phyloP scores from a whole-genome alignment of 164 flowering plant species.

The Stephania yunnanensis region DNA sequence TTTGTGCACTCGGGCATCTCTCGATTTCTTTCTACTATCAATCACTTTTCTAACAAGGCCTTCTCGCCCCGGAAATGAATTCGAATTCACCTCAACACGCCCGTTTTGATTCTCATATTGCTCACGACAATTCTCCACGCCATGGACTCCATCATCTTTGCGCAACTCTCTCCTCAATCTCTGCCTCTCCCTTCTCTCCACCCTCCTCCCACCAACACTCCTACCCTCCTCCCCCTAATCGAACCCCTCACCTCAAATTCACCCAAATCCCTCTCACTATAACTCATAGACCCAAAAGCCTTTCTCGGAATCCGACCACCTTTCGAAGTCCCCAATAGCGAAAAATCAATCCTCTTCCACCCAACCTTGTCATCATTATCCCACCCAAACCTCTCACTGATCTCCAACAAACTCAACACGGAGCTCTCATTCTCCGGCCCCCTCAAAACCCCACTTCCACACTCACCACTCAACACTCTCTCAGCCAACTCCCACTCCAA shows the following conservation, averaged over 20 bases:
- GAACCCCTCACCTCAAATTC: not conserved
- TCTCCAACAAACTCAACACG: constrained; percentile 46
- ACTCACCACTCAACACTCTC: constrained; percentile 40
- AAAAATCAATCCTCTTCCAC: constrained; percentile 60
- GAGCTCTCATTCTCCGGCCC: constrained; percentile 7
- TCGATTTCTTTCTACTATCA: not conserved
- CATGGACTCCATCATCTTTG: not conserved
- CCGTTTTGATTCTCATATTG: constrained; percentile 5
- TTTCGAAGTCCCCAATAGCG: constrained; percentile 65
- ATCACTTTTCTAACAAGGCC: constrained; percentile 41
- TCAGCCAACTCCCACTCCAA: constrained; percentile 77
- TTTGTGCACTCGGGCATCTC: too few relatives aligned
- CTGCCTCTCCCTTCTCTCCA: constrained; percentile 27
- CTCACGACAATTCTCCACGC: not conserved
- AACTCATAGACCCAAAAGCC: not conserved
- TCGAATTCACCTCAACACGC: constrained; percentile 2
- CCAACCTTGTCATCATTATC: constrained; percentile 56
- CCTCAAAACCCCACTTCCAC: not conserved
- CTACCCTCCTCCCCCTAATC: constrained; percentile 1
- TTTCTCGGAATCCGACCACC: constrained; percentile 63
- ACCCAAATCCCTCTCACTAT: not conserved
- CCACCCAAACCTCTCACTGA: constrained; percentile 76
- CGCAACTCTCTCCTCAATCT: constrained; percentile 19
- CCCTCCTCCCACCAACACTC: constrained; percentile 17
- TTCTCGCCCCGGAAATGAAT: constrained; percentile 68